Evolutionary conservation across 1,284 basidiomycete species (phyloP), one percentile per base, ranked within the genome.

Genomic region (Amanita bisporigera): DNA sequence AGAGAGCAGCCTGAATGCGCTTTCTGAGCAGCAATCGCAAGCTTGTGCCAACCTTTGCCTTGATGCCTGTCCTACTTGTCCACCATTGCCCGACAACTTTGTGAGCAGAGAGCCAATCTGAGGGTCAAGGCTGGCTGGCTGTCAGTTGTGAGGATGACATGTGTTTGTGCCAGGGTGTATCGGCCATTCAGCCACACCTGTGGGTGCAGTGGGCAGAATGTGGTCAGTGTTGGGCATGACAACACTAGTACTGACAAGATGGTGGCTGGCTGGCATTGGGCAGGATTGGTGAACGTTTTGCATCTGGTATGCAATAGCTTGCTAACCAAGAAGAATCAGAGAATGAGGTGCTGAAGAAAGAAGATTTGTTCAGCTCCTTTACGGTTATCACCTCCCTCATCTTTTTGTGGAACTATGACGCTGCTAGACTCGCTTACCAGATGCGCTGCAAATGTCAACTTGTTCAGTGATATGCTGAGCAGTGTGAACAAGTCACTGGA

Each of bases 361-460:
- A 97, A 77, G 79, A 82, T 0, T 84, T 90, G 29, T 99, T 92
- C 80, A 95, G 93, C 78, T 86, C 86, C 6, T 96, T 93, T 83
- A 86, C 95, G 38, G 83, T 91, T 24, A 80, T 98, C 69, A 92
- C 88, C 12, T 83, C 93, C 0, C 88, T 99, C n/a, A 85, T 96
- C 41, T 87, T 96, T 49, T 92, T 96, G 0, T 99, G 95, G 95
- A 99, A 99, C 77, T 89, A 96, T 62, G 97, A 97, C 77, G 92
- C 96, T 1, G 90, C 97, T 97, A 0, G 89, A 90, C 49, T 84
- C 91, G 17, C 83, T 99, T 21, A 82, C 78, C 0, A 87, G 87
- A 11, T 83, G 85, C 21, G 74, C 84, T 1, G 88, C 88, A 33
- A 97, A 95, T 74, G 77, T 87, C 54, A 86, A 83, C 64, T 94